Evolutionary conservation across 75 land plant genomes (phyloP).

Genomic region (Sequoiadendron giganteum): DNA sequence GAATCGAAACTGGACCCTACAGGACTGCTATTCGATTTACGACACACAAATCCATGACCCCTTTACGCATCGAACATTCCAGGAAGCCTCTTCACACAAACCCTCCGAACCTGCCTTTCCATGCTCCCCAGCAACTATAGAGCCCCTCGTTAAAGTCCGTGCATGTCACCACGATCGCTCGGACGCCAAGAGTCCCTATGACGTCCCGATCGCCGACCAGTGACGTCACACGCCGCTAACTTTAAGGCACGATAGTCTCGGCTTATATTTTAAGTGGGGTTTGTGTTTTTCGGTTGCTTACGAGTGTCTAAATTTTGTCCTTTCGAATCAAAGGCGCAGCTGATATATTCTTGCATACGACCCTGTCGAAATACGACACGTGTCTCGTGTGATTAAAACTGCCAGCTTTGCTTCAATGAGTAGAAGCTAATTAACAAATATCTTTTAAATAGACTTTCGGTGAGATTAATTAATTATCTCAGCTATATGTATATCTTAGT

Average conservation of each 20-base stretch:
- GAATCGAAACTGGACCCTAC: background rate
- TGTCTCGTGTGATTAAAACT: background rate
- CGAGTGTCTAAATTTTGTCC: background rate
- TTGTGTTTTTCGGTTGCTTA: background rate
- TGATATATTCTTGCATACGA: background rate
- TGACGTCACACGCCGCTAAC: background rate
- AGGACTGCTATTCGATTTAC: background rate
- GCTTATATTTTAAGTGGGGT: background rate
- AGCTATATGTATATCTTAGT: too few species aligned
- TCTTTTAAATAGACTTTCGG: background rate
- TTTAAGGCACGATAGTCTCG: background rate
- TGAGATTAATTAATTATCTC: too few species aligned
- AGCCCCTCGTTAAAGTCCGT: background rate
- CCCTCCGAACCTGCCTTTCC: background rate
- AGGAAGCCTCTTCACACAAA: background rate
- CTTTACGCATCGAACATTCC: background rate
- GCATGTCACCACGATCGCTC: background rate
- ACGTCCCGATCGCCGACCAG: background rate
- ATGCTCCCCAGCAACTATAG: background rate
- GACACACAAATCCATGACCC: background rate
- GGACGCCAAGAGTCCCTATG: background rate
- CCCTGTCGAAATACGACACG: background rate
- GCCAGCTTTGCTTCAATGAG: conserved; percentile 1
- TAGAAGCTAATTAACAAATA: background rate
- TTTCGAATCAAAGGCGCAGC: background rate